Evolutionary conservation across 2,329 filamentous ascomycete genomes (phyloP), one percentile per base, ranked within the genome.

Genomic region (Neofusicoccum sp.): DNA sequence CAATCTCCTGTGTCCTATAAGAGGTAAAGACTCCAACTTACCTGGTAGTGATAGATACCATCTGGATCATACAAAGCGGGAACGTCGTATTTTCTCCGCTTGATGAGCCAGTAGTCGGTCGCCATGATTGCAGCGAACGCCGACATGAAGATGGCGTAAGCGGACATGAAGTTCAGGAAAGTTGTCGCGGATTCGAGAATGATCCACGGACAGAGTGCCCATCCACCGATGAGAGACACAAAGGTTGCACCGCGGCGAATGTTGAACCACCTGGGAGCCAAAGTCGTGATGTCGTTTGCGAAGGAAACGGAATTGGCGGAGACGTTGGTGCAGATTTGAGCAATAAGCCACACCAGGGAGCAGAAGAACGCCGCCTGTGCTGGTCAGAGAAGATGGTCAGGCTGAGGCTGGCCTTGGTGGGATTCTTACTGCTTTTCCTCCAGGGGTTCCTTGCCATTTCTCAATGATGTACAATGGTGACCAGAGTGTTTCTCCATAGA

Each of bases 1-100:
- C n/a, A n/a, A n/a, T n/a, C n/a, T n/a, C n/a, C n/a, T n/a, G n/a
- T n/a, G n/a, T n/a, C n/a, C n/a, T n/a, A n/a, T n/a, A 14, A 43
- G 3, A 43, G 12, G 39, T 5, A 14, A 9, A 43, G 39, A 3
- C 68, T 22, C 61, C 65, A 8, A 45, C 22, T 65, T 66, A 43
- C 4, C 14, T 14, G 16, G 52, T 71, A 73, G 9, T 65, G 66
- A 59, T 73, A 73, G 9, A 56, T 52, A n/a, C 67, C 70, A 16
- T 64, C 34, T 2, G 69, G 69, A 4, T 64, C 58, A 56, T 73
- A 73, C 61, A 73, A 61, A 9, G 68, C 71, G 3, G 61, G 58
- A 3, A 73, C 67, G 5, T 66, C 64, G 36, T 68, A 68, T 3
- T 12, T 50, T n/a, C 64, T 66, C 8, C 64, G 62, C 28, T 68